A percentile compares a stretch with the other conserved stretches of the same genome.
Conservation (phyloP, 2,329 filamentous ascomycete genomes). For the Teratosphaeria viscida region DNA sequence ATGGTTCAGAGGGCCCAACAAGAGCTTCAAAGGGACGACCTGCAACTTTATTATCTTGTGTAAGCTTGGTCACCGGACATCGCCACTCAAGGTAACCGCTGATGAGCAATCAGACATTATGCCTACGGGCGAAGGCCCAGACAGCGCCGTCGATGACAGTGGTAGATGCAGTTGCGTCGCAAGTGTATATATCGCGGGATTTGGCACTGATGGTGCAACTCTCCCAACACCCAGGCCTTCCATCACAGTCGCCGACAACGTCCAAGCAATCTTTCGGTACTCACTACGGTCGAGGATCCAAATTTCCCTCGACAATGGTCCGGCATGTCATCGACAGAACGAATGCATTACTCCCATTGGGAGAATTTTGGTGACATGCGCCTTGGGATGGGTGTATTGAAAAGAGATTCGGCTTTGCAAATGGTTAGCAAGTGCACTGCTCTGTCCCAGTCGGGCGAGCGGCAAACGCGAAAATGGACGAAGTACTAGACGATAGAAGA, state of each 20-base stretch:
- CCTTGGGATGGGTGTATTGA: neutral
- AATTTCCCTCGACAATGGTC: no score
- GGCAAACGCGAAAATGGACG: neutral
- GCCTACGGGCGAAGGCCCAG: constrained; percentile 1
- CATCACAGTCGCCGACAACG: no score
- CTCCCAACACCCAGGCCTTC: neutral
- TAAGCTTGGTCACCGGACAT: neutral
- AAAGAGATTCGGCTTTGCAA: no score
- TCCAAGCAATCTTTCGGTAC: no score
- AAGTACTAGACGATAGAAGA: neutral
- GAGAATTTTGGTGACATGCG: neutral
- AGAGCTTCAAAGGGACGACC: constrained; percentile 4
- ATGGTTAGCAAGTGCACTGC: no score
- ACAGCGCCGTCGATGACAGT: neutral
- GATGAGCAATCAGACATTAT: neutral
- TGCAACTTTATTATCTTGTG: constrained; percentile 5
- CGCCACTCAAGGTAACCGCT: neutral
- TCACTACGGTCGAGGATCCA: neutral
- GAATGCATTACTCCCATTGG: no score
- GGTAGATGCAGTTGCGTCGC: neutral
- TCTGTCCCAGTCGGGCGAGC: no score
- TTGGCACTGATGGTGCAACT: neutral
- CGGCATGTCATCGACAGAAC: no score
- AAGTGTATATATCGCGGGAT: neutral
- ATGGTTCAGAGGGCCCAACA: constrained; percentile 3